Percentiles rank a stretch among this genome's conserved stretches.
Conservation (phyloP, 1,139 yeast genomes). For the Sugiyamaella pinicola region DNA sequence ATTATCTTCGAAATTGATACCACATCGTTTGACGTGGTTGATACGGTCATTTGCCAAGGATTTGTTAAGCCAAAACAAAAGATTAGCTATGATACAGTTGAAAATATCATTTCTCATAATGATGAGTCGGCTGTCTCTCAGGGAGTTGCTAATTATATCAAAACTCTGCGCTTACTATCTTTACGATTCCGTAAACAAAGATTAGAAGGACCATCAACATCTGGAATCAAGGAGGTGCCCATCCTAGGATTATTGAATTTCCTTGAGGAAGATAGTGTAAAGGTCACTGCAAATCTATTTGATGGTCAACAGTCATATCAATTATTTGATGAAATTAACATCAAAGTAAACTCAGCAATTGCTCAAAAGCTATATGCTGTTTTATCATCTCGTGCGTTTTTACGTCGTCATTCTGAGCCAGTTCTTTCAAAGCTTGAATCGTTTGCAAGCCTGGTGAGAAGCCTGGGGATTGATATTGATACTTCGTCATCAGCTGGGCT, state of each 20-base stretch:
- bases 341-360: constrained; percentile 80
- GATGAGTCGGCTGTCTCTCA: constrained; percentile 40
- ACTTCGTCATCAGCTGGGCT: constrained; percentile 73
- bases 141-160: constrained; percentile 68
- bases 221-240: constrained; percentile 48
- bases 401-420: constrained; percentile 88
- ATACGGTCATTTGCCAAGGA: constrained; percentile 77
- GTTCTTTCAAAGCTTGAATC: constrained; percentile 79
- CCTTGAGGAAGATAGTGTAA: constrained; percentile 81
- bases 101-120: constrained; percentile 35
- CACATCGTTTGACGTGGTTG: constrained; percentile 66
- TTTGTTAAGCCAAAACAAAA: constrained; percentile 55
- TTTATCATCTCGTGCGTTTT: constrained; percentile 76
- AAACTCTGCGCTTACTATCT: constrained; percentile 65
- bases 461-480: constrained; percentile 64
- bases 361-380: constrained; percentile 79
- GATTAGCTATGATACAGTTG: constrained; percentile 29
- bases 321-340: constrained; percentile 72
- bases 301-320: constrained; percentile 60
- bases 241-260: constrained; percentile 72
- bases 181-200: constrained; percentile 75
- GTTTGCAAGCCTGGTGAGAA: constrained; percentile 67
- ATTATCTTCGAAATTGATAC: constrained; percentile 83
- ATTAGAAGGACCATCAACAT: constrained; percentile 26
- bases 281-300: constrained; percentile 68